These are phyloP conservation scores for Posidonia oceanica DNA, from an alignment of 116 monocot species.

Conservation along the genomic window DNA sequence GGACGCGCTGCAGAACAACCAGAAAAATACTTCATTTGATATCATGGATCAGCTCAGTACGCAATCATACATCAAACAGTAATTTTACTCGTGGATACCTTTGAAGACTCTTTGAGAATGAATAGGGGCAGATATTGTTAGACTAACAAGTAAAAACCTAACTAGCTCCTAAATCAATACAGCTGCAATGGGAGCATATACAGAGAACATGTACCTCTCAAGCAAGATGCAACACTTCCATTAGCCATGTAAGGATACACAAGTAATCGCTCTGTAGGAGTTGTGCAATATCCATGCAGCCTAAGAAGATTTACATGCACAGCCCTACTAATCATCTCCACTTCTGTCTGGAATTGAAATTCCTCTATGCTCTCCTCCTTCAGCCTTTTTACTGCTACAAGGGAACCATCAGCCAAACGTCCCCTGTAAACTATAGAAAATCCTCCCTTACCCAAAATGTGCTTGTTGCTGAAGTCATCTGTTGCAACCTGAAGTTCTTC, in stretches of 20 bases:
- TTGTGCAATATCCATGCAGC: constrained; percentile 79
- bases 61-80: too few species aligned
- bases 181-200: too few species aligned
- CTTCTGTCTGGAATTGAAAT: constrained; percentile 78
- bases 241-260: constrained; percentile 85
- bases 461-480: constrained; percentile 60
- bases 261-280: constrained; percentile 58
- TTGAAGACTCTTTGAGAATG: background rate
- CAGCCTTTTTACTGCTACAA: constrained; percentile 71
- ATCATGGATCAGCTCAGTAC: too few species aligned
- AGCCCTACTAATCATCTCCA: constrained; percentile 81
- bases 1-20: constrained; percentile 21
- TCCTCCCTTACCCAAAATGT: constrained; percentile 67
- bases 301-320: constrained; percentile 68
- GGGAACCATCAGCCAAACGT: constrained; percentile 60
- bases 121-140: background rate
- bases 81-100: too few species aligned
- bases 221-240: constrained; percentile 78
- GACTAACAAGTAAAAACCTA: background rate
- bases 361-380: constrained; percentile 75
- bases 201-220: constrained; percentile 44
- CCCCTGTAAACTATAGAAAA: constrained; percentile 86
- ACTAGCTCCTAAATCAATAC: too few species aligned
- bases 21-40: background rate
- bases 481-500: constrained; percentile 81